These are phyloP conservation scores for Oryza glumipatula DNA, from an alignment of 176 grass and related monocot species.

Conservation along the genomic window DNA sequence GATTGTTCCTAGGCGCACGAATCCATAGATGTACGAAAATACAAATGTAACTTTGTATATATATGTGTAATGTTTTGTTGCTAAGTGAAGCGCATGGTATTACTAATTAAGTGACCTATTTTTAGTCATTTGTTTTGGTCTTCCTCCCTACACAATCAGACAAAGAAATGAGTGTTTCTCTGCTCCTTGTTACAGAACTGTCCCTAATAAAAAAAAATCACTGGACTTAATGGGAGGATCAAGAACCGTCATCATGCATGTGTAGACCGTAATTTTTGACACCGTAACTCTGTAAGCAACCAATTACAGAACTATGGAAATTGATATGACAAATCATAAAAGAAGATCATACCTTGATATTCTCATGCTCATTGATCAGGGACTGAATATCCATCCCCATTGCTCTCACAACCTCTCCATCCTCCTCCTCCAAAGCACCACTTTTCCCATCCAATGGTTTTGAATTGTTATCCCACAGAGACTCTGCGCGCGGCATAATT, in stretches of 20 bases:
- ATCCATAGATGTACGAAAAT: background rate
- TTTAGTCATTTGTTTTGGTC: background rate
- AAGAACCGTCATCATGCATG: background rate
- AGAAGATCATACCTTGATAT: conserved; percentile 35
- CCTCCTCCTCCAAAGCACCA: conserved; percentile 29
- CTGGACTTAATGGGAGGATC: background rate
- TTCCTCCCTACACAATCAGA: background rate
- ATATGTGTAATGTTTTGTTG: background rate
- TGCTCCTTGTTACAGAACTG: background rate
- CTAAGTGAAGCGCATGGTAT: background rate
- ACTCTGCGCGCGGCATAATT: conserved; percentile 32
- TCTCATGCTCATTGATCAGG: conserved; percentile 47
- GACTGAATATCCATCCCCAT: conserved; percentile 49
- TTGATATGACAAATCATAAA: background rate
- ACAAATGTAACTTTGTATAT: background rate
- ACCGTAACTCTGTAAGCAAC: background rate
- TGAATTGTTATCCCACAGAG: conserved; percentile 29
- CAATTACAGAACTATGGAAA: background rate
- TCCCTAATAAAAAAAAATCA: conserved; percentile 7
- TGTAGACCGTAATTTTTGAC: conserved; percentile 2
- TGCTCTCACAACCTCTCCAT: conserved; percentile 33
- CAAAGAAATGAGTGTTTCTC: background rate
- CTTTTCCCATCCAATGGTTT: conserved; percentile 23
- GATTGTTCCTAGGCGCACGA: background rate
- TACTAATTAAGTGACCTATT: conserved; percentile 5